Base-by-base conservation (phyloP, 441 rosid species). In the Viola pubescens region DNA sequence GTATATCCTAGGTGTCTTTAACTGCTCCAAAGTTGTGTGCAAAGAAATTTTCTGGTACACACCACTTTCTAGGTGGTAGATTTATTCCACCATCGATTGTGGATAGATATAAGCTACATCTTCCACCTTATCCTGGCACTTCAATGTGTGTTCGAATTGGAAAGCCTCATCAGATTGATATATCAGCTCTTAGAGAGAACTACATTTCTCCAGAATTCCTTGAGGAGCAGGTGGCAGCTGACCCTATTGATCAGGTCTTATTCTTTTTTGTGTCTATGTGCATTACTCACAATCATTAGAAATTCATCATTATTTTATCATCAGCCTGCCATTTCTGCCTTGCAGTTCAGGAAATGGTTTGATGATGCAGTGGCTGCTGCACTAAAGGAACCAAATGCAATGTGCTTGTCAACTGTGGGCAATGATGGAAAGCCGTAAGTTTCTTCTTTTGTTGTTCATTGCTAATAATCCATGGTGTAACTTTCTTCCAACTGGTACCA, bases 61-160 rank as follows among this genome's bases (percentile, higher is more conserved):
- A 90, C 81, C 99, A 94, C 81, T 94, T 94, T 73, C 76, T 90
- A 62, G 97, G 99, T 47, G 99, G 99, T 58, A 88, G 97, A 75
- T 94, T 94, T 79, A 81, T 88, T 64, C 97, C 97, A 34, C 88
- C 85, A 60, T 50, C 75, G 55, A 78, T 94, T 66, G 75, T 73
- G 6, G 83, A 87, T 44, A 92, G 80, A 60, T 87, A 65, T 71
- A 86, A 85, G 77, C 88, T 86, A 34, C 73, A 54, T 62, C 96
- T 94, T 70, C 96, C 97, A 58, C 76, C 82, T 73, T 94, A 86
- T 75, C 87, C 91, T 8, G 91, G 95, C 60, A 79, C 82, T 63
- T 89, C 97, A 4, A 94, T 88, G 97, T 94, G 88, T 74, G 96
- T 88, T 65, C 83, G 81, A 76, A 86, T 94, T 62, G 97, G 97